Conservation (phyloP, 768 basidiomycete genomes). For the Leucocoprinus sp. region DNA sequence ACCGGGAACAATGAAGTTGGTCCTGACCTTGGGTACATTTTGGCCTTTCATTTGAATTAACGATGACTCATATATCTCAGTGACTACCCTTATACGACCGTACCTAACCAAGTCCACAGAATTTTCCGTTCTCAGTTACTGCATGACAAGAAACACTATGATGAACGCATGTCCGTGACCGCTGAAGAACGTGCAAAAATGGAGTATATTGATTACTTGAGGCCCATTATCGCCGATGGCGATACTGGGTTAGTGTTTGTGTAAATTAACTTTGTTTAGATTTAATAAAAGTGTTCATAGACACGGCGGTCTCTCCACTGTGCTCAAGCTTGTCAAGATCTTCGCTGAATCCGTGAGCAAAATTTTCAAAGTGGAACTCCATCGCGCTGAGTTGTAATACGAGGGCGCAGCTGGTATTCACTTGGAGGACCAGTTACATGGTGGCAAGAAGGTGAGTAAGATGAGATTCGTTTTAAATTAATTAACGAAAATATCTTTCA, state of each 20-base stretch:
- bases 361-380: not conserved
- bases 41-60: conserved; percentile 11
- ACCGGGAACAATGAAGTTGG: conserved; percentile 90
- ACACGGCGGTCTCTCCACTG: conserved; percentile 86
- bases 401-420: conserved; percentile 87
- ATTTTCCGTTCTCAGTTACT: conserved; percentile 87
- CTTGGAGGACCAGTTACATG: conserved; percentile 89
- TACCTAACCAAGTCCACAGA: conserved; percentile 91
- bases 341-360: conserved; percentile 80
- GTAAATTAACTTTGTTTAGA: not conserved
- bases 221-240: conserved; percentile 91
- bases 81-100: conserved; percentile 94
- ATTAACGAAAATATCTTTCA: conserved; percentile 11
- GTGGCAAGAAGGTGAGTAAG: conserved; percentile 71
- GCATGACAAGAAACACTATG: conserved; percentile 90
- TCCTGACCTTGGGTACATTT: conserved; percentile 79
- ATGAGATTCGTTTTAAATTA: not conserved
- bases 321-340: conserved; percentile 90
- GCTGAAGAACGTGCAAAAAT: conserved; percentile 58
- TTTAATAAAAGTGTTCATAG: conserved; percentile 30
- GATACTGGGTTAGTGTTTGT: conserved; percentile 62
- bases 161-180: conserved; percentile 66
- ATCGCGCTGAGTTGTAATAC: not conserved
- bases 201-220: conserved; percentile 79
- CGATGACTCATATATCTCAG: conserved; percentile 25